These are phyloP conservation scores for Lupinus albus DNA, from an alignment of 306 rosid genomes.

Conservation along the genomic window DNA sequence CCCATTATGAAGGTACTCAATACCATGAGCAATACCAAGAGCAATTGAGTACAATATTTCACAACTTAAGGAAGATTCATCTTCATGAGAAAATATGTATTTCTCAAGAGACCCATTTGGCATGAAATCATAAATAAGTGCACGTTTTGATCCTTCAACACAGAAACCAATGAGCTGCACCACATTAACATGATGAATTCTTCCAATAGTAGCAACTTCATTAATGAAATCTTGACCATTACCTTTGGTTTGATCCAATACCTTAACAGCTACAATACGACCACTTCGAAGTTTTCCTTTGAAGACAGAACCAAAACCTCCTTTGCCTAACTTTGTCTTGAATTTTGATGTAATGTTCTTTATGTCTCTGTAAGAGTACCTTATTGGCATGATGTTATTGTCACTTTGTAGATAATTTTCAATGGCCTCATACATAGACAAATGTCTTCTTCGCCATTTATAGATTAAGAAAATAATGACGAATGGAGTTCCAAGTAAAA, in stretches of 20 bases:
- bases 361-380: slow-evolving; percentile 38
- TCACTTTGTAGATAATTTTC: slow-evolving; percentile 35
- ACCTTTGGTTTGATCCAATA: slow-evolving; percentile 30
- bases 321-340: slow-evolving; percentile 29
- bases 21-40: slow-evolving; percentile 45
- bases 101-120: slow-evolving; percentile 39
- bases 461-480: background rate
- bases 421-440: slow-evolving; percentile 28
- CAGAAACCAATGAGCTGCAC: slow-evolving; percentile 38
- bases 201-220: slow-evolving; percentile 39
- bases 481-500: background rate
- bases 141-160: slow-evolving; percentile 37
- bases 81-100: slow-evolving; percentile 2
- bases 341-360: slow-evolving; percentile 19
- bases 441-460: slow-evolving; percentile 38
- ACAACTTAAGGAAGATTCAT: background rate
- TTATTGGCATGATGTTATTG: slow-evolving; percentile 20
- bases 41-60: slow-evolving; percentile 30
- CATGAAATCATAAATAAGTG: slow-evolving; percentile 39
- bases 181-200: slow-evolving; percentile 37
- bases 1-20: slow-evolving; percentile 42
- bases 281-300: slow-evolving; percentile 38
- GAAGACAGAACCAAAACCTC: slow-evolving; percentile 38
- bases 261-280: slow-evolving; percentile 30
- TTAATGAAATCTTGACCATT: slow-evolving; percentile 36